Percentiles rank a stretch among this genome's conserved stretches.
Conservation (phyloP, 805 yeast genomes). For the Tetrapisispora fleetii region DNA sequence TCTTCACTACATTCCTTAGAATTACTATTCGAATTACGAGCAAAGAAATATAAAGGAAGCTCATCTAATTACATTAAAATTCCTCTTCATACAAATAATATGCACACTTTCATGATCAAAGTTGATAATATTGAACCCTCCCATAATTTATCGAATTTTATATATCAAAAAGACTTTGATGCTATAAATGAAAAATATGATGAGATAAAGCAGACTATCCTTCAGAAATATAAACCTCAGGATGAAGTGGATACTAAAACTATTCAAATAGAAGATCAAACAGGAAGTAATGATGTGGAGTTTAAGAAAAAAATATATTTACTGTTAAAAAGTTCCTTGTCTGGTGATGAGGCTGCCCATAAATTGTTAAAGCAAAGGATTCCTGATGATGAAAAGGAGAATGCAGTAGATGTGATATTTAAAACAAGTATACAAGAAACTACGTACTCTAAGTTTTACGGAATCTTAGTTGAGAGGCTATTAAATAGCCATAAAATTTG, state of each 20-base stretch:
- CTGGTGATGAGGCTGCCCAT: conserved; percentile 88
- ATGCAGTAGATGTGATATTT: conserved; percentile 61
- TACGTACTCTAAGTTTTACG: conserved; percentile 78
- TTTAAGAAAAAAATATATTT: conserved; percentile 71
- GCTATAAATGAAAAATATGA: conserved; percentile 41
- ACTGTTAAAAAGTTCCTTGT: conserved; percentile 80
- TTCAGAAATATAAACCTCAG: conserved; percentile 10
- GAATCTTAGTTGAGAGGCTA: conserved; percentile 62
- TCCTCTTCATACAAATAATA: conserved; percentile 21
- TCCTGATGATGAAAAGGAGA: conserved; percentile 35
- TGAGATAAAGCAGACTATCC: conserved; percentile 32
- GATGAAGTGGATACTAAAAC: conserved; percentile 7
- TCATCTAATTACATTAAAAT: conserved; percentile 12
- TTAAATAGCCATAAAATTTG: conserved; percentile 44
- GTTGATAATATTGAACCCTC: conserved; percentile 10
- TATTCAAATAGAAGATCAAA: conserved; percentile 49
- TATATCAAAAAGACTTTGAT: conserved; percentile 41
- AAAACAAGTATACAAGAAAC: conserved; percentile 80
- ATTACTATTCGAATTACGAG: conserved; percentile 41
- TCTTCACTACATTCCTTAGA: conserved; percentile 41
- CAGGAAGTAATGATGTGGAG: conserved; percentile 51
- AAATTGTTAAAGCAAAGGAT: conserved; percentile 51
- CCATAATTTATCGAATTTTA: conserved; percentile 41
- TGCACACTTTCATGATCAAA: conserved; percentile 5
- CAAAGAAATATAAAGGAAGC: conserved; percentile 32